Base-by-base conservation (phyloP, 2,329 filamentous ascomycete species). In the Drechslerella coelobrocha region DNA sequence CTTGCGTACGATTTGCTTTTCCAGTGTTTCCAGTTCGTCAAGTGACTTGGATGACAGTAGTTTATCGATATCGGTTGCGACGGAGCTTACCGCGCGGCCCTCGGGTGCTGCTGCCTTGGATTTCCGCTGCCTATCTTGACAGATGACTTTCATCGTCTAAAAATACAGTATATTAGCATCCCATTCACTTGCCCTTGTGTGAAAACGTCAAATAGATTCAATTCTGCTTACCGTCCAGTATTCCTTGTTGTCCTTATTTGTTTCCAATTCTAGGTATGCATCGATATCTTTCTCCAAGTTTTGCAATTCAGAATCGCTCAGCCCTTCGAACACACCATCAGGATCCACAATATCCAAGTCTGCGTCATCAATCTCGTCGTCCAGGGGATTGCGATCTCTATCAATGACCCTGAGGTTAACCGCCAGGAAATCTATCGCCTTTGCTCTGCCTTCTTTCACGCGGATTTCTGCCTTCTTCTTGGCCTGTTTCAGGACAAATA, bases 401-500 rank as follows among this genome's bases (percentile, higher is more conserved):
- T 99, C 94, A 74, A 97, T 88, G 73, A 93, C 90, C 74, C 91
- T 88, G 73, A 99, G 81, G 71, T 90, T 95, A 76, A 97, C 94
- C 0, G 92, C 91, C 48, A 99, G 85, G 83, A 90, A 92, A 81
- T 99, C 94, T 76, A 97, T 93, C 8, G 93, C 90, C 77, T 91
- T 92, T 61, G 93, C 92, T 74, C 95, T 87, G 9, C 90, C 89
- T 79, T 95, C 92, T 75, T 92, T 90, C 48, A 97, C 92, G 41
- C 94, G 89, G 75, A 99, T 95, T 74, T 92, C 90, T 43, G 94
- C 93, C 82, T 97, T 97, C 82, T 95, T 97, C 83, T 97, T 99
- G 50, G 93, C 89, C 80, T 99, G 94, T 79, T 92, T 92, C 77
- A 99, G 82, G 62, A 97, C 94, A 77, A 99, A 99, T 73, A 89